Conservation (phyloP, 768 basidiomycete genomes). For the Serendipita vermifera region DNA sequence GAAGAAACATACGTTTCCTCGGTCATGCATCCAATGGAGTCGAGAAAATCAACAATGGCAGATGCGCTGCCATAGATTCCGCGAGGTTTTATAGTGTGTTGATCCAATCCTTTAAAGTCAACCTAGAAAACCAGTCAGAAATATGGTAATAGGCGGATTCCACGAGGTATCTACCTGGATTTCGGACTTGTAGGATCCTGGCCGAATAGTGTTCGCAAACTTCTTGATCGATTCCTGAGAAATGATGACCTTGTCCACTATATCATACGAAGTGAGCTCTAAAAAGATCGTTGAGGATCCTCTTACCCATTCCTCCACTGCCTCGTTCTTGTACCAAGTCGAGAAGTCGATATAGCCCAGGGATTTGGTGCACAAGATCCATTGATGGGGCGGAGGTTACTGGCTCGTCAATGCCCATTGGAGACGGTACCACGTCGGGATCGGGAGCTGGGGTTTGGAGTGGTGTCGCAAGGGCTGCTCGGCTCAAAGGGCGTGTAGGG, state of each 20-base stretch:
- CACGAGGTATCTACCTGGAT: constrained; percentile 24
- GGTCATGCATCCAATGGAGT: constrained; percentile 26
- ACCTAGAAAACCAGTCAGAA: constrained; percentile 21
- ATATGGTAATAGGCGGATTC: background rate
- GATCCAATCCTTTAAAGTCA: constrained; percentile 41
- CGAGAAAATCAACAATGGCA: constrained; percentile 37
- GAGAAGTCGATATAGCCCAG: constrained; percentile 40
- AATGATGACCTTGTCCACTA: constrained; percentile 46
- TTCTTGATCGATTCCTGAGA: constrained; percentile 35
- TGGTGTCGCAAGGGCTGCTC: background rate
- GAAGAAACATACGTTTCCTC: constrained; percentile 27
- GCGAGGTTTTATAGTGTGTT: constrained; percentile 33
- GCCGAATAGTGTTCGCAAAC: constrained; percentile 38
- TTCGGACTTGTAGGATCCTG: constrained; percentile 40
- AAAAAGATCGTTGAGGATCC: background rate
- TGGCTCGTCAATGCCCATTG: too few species aligned
- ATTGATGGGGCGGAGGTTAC: background rate
- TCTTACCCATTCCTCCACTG: constrained; percentile 39
- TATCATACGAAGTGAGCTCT: background rate
- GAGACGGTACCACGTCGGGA: background rate
- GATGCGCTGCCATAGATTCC: constrained; percentile 46
- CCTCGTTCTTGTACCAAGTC: constrained; percentile 41
- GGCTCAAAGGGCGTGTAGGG: background rate
- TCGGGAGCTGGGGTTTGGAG: background rate
- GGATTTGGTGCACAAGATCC: constrained; percentile 20